phyloP scores from a whole-genome alignment of 495 filamentous ascomycete species.

The Opeltia flavorubescens region DNA sequence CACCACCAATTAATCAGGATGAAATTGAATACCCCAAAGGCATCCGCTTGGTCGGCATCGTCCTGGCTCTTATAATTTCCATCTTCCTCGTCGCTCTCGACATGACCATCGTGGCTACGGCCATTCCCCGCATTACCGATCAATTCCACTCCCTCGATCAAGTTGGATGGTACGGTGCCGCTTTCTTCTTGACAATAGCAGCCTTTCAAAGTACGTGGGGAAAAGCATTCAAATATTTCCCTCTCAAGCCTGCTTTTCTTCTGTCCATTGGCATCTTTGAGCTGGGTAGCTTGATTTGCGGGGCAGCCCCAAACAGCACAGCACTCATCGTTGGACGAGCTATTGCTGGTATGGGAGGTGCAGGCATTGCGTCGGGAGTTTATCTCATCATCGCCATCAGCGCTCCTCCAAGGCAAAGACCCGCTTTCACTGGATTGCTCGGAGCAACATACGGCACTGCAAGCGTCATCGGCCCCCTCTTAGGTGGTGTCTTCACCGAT shows the following conservation, averaged over 20 bases:
- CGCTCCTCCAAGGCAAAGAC: constrained; percentile 31
- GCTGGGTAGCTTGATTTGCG: constrained; percentile 32
- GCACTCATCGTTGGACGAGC: constrained; percentile 33
- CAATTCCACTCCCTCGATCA: constrained; percentile 27
- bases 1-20: neutral
- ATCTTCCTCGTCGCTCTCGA: constrained; percentile 8
- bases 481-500: constrained; percentile 44
- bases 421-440: constrained; percentile 10
- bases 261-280: constrained; percentile 27
- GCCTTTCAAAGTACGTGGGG: constrained; percentile 32
- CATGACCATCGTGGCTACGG: constrained; percentile 31
- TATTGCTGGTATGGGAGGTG: constrained; percentile 26
- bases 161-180: constrained; percentile 32
- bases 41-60: neutral
- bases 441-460: constrained; percentile 34
- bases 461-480: constrained; percentile 50
- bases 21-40: neutral
- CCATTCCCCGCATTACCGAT: constrained; percentile 33
- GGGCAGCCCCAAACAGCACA: constrained; percentile 23
- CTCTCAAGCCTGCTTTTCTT: constrained; percentile 3
- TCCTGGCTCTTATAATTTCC: neutral
- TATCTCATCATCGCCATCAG: constrained; percentile 35
- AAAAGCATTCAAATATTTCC: constrained; percentile 19
- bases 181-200: constrained; percentile 29
- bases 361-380: constrained; percentile 35